These are phyloP conservation scores for Suhomyces anneliseae DNA, from an alignment of 1,139 yeast genomes.

Conservation along the genomic window DNA sequence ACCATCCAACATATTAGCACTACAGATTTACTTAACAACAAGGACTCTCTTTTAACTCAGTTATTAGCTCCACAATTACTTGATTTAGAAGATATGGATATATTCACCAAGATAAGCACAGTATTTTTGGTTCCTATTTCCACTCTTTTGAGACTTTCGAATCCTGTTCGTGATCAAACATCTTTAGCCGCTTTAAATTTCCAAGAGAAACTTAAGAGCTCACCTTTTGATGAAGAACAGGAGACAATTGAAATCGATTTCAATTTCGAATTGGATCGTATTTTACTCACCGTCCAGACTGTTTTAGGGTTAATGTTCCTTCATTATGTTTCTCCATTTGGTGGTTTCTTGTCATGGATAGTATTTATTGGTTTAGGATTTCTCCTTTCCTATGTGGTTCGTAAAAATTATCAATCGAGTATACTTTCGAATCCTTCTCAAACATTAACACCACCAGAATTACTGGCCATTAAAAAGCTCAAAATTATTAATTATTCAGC, in stretches of 20 bases:
- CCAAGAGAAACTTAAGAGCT: conserved; percentile 3
- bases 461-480: conserved; percentile 7
- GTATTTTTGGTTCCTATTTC: conserved; percentile 46
- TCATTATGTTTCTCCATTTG: conserved; percentile 10
- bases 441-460: not conserved
- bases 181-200: conserved; percentile 7
- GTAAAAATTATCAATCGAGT: conserved; percentile 2
- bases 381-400: not conserved
- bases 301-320: conserved; percentile 21
- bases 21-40: not conserved
- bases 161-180: conserved; percentile 44
- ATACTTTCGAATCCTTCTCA: conserved; percentile 1
- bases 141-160: conserved; percentile 43
- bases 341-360: conserved; percentile 15
- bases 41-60: conserved; percentile 2
- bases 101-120: conserved; percentile 20
- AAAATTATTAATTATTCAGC: conserved; percentile 30
- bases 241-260: conserved; percentile 9
- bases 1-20: not conserved
- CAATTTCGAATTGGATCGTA: conserved; percentile 20
- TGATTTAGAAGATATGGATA: conserved; percentile 8
- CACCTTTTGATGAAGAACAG: not conserved
- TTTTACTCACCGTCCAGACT: conserved; percentile 21
- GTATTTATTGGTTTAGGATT: conserved; percentile 8
- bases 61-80: conserved; percentile 16